Conservation (phyloP, 2,329 filamentous ascomycete genomes). For the Cladosporium sp. region DNA sequence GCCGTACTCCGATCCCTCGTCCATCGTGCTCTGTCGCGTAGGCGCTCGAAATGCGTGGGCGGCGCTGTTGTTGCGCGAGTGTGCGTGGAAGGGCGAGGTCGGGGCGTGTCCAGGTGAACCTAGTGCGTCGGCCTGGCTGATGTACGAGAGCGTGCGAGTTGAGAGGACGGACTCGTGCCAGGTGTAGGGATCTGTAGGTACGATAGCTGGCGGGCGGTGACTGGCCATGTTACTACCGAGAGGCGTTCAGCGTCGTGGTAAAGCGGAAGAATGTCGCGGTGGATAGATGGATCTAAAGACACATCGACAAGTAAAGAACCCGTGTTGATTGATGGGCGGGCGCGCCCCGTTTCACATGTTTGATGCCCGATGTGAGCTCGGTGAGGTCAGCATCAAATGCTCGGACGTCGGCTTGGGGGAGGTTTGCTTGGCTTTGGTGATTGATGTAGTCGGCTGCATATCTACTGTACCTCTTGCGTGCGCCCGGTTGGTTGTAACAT, state of each 20-base stretch:
- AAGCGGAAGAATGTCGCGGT: background rate
- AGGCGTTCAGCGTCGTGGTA: background rate
- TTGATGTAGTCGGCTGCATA: background rate
- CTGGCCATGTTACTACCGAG: conserved; percentile 8
- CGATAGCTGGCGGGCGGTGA: conserved; percentile 23
- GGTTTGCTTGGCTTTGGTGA: conserved; percentile 1
- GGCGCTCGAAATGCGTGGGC: conserved; percentile 21
- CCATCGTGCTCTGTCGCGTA: conserved; percentile 30
- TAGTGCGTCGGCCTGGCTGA: conserved; percentile 32
- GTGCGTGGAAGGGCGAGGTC: conserved; percentile 15
- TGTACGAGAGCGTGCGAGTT: conserved; percentile 39
- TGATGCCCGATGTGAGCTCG: conserved; percentile 10
- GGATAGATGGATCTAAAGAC: background rate
- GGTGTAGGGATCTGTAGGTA: conserved; percentile 10
- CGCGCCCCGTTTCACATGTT: conserved; percentile 3
- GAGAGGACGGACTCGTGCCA: conserved; percentile 38
- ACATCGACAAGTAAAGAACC: background rate
- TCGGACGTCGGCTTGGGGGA: conserved; percentile 3
- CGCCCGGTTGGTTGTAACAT: background rate
- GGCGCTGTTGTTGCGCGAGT: conserved; percentile 26
- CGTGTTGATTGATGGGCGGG: background rate
- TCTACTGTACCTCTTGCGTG: background rate
- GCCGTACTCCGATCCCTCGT: conserved; percentile 31
- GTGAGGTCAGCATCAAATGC: conserved; percentile 1
- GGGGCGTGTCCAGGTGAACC: conserved; percentile 14